Conservation (phyloP, 805 yeast species). For the Starmerella potacharoeniae region DNA sequence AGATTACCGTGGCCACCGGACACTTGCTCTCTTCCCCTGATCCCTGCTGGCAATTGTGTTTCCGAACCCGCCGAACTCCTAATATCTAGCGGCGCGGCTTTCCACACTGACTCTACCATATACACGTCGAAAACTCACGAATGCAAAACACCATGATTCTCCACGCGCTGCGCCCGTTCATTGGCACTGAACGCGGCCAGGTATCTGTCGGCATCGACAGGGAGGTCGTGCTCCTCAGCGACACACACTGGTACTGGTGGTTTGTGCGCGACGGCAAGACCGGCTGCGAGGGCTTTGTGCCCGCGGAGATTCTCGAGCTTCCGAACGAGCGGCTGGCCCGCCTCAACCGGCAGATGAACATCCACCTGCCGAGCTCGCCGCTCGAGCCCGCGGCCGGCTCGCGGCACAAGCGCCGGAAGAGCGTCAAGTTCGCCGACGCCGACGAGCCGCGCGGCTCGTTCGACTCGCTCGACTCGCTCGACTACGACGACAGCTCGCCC, state of each 20-base stretch:
- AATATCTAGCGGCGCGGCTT: no score
- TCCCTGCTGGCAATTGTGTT: neutral
- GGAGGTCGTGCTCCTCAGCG: constrained; percentile 65
- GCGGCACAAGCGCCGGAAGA: neutral
- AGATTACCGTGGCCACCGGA: neutral
- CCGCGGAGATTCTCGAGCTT: constrained; percentile 90
- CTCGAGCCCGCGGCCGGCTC: neutral
- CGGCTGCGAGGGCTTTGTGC: constrained; percentile 82
- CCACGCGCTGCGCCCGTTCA: constrained; percentile 77
- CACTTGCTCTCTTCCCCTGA: neutral
- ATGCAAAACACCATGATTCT: constrained; percentile 26
- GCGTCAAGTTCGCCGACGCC: neutral
- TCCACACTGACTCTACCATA: neutral
- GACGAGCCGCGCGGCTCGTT: neutral
- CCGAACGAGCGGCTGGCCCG: constrained; percentile 85
- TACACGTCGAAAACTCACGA: neutral
- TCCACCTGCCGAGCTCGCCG: constrained; percentile 1
- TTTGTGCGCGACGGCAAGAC: constrained; percentile 50
- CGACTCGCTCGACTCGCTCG: neutral
- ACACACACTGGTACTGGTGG: constrained; percentile 97
- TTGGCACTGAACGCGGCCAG: constrained; percentile 89
- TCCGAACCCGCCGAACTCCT: no score
- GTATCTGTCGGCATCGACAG: constrained; percentile 70
- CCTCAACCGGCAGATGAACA: constrained; percentile 77
- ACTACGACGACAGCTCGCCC: neutral